Evolutionary conservation across 306 rosid species (phyloP), one percentile per base, ranked within the genome.

Genomic region (Alnus glutinosa): DNA sequence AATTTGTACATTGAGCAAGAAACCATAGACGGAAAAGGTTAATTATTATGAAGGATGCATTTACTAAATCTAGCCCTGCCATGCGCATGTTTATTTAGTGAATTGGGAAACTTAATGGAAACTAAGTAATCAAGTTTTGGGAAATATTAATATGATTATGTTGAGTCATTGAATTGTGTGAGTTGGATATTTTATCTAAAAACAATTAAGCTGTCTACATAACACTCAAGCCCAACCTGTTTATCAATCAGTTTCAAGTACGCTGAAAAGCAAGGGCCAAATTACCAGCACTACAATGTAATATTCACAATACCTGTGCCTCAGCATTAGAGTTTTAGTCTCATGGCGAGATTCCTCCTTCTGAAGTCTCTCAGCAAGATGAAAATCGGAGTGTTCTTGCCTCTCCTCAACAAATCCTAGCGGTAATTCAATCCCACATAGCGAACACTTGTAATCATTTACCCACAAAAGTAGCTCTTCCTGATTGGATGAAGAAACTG

Each of bases 291-390:
- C 46, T 42, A 49, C 39, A 63, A 62, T 42, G 28, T 28, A 70
- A 7, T 23, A 16, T 7, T 54, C 50, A 36, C 51, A 6, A 72
- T 87, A 94, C 98, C 97, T 87, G 18, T 72, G 80, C 71, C 80
- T 86, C 52, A 15, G 82, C 73, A 48, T 13, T 59, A 58, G 42
- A 70, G 80, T 71, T 79, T 81, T 71, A 16, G 73, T 86, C 73
- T 46, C 83, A 73, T 57, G 73, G 74, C 87, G 78, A 66, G 98
- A 91, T 83, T 92, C 98, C 74, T 89, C 97, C 28, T 78, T 82
- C 83, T 95, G 98, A 85, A 95, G 94, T 88, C 87, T 91, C 84
- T 92, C 89, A 6, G 98, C 98, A 63, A 92, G 88, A 85, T 95
- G 98, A 79, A 95, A 95, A 85, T 95, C 98, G 54, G 82, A 75